These are phyloP conservation scores for Paramyrothecium sp. DNA, from an alignment of 2,329 filamentous ascomycete species.

Conservation along the genomic window DNA sequence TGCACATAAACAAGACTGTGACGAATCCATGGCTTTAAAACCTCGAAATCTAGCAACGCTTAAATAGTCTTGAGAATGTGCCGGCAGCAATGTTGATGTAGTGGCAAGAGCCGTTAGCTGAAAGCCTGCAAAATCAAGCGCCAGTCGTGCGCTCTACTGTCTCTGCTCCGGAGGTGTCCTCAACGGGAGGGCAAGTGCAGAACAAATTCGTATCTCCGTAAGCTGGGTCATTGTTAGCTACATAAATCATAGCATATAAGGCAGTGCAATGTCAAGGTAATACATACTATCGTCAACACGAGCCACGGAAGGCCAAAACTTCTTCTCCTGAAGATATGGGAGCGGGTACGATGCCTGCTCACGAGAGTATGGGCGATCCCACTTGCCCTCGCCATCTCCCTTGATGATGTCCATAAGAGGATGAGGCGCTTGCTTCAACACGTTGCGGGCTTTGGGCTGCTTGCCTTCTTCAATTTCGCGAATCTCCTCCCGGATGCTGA, in stretches of 20 bases:
- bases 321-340: conserved; percentile 84
- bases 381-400: conserved; percentile 54
- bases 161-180: conserved; percentile 45
- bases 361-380: conserved; percentile 78
- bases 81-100: no score
- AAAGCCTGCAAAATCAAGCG: not conserved
- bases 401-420: conserved; percentile 76
- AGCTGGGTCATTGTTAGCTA: conserved; percentile 44
- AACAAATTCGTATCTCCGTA: conserved; percentile 92
- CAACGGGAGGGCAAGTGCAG: conserved; percentile 88
- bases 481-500: conserved; percentile 85
- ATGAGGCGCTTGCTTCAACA: conserved; percentile 88
- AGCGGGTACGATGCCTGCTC: conserved; percentile 87
- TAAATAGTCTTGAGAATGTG: no score
- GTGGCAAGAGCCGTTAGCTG: no score
- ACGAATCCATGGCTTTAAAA: no score
- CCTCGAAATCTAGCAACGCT: no score
- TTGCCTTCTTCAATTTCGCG: conserved; percentile 77
- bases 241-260: not conserved
- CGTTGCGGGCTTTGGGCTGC: conserved; percentile 72
- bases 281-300: conserved; percentile 82
- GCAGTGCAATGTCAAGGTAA: not conserved
- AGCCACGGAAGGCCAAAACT: conserved; percentile 92
- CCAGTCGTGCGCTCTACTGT: not conserved
- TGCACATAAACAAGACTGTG: no score